Evolutionary conservation across 345 rosid species (phyloP).

Genomic region (Gynandropsis gynandra): DNA sequence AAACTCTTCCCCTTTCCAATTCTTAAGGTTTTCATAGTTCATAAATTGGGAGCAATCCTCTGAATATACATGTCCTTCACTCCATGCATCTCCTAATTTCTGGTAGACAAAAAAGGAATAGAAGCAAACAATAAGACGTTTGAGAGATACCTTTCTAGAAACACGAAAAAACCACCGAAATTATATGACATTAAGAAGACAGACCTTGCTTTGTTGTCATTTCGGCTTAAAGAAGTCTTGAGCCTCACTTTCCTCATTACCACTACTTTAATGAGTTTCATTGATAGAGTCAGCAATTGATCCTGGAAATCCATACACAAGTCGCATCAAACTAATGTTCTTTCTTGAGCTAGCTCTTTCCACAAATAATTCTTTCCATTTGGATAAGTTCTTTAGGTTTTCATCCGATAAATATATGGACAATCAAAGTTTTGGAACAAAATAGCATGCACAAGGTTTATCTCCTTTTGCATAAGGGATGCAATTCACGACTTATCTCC

Average conservation of each 20-base stretch:
- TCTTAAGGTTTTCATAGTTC: too few species aligned
- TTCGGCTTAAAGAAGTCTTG: conserved; percentile 85
- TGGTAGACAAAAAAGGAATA: conserved; percentile 30
- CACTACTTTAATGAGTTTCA: conserved; percentile 39
- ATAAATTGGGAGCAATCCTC: too few species aligned
- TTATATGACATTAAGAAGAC: too few species aligned
- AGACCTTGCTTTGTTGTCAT: too few species aligned
- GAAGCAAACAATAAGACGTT: background rate
- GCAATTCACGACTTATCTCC: too few species aligned
- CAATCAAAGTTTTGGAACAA: conserved; percentile 18
- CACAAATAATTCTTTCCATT: conserved; percentile 69
- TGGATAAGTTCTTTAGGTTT: conserved; percentile 60
- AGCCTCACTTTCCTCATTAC: conserved; percentile 51
- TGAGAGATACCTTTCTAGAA: background rate
- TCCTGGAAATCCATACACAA: conserved; percentile 61
- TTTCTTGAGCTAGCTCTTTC: conserved; percentile 48
- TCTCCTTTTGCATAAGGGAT: too few species aligned
- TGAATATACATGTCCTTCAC: too few species aligned
- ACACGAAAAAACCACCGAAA: too few species aligned
- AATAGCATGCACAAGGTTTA: conserved; percentile 8
- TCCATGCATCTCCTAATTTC: conserved; percentile 44
- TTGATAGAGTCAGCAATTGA: conserved; percentile 29
- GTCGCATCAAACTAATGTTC: conserved; percentile 59
- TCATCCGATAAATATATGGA: conserved; percentile 30
- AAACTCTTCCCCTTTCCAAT: too few species aligned